Conservation (phyloP, 106 monocot species). For the Acorus gramineus region DNA sequence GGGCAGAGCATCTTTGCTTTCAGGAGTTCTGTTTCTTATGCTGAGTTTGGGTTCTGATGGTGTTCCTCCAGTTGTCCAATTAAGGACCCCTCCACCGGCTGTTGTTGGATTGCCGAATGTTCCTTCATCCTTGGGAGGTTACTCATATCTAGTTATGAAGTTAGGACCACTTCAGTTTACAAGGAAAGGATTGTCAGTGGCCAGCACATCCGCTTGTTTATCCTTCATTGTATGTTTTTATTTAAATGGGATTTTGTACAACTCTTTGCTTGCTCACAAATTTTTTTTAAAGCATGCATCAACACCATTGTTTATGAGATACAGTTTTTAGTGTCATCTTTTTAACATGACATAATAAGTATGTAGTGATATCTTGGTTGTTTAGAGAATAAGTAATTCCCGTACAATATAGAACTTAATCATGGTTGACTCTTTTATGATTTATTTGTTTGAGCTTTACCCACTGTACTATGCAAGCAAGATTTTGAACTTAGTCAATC, state of each 20-base stretch:
- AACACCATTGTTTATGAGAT: no score
- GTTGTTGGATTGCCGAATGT: conserved; percentile 56
- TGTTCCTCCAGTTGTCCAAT: conserved; percentile 68
- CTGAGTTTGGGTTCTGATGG: conserved; percentile 86
- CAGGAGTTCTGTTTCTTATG: conserved; percentile 84
- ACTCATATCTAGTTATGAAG: conserved; percentile 89
- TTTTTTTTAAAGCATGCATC: no score
- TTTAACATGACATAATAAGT: no score
- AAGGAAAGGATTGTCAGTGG: conserved; percentile 88
- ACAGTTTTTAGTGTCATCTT: no score
- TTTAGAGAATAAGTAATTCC: no score
- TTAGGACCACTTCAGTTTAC: conserved; percentile 86
- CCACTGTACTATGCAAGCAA: no score
- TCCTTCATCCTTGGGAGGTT: conserved; percentile 68
- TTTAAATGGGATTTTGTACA: neutral
- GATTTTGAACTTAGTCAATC: no score
- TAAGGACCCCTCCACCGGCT: conserved; percentile 69
- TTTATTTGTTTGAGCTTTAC: no score
- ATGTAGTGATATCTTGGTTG: no score
- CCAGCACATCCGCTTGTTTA: conserved; percentile 81
- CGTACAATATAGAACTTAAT: no score
- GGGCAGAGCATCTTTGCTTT: conserved; percentile 80
- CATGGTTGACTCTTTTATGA: no score
- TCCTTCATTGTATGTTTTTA: conserved; percentile 71
- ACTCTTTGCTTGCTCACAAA: no score